Base-by-base conservation (phyloP, 176 grass and related monocot genomes). In the Metroxylon sagu region DNA sequence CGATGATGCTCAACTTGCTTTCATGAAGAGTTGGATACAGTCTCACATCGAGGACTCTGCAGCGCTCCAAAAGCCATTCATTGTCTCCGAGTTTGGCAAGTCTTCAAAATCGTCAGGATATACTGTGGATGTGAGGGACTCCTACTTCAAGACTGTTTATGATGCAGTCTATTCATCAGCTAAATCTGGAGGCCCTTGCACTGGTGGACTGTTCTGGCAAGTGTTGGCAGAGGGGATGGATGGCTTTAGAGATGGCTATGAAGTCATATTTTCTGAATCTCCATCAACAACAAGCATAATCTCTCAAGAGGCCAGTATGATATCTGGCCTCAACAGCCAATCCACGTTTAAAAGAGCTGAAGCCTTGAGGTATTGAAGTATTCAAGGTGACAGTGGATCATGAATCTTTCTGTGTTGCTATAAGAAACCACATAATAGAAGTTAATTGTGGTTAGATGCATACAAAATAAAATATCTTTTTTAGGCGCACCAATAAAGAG, bases 141-240 rank as follows among this genome's bases (percentile, higher is more conserved):
- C 55, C 48, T 85, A 83, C 78, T 72, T 85, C 69, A 27, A 50
- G 49, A 80, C 57, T 52, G 80, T 95, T 55, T 89, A 70, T 53
- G 79, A 77, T 28, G 25, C 61, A 6, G 62, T 89, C 18, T 89
- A 89, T 48, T 39, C 64, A 16, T 85, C 85, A 4, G 81, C 79
- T n/a, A 26, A 63, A 4, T 54, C 29, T 4, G 74, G 74, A 1
- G 90, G 82, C 4, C 23, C 90, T 29, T 80, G 76, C 61, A 85
- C 70, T 0, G 85, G 90, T 0, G 82, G 65, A 0, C 61, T 95
- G 16, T 95, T 89, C 67, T 95, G 85, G 90, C 82, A 95, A 50
- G 79, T 89, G 5, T 62, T 95, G 73, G 83, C 68, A 57, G 56
- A 80, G 23, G 82, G 85, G 18, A 95, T 95, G 85, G 90, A 89